Base-by-base conservation (phyloP, 768 basidiomycete genomes). In the Tylopilus balloui region DNA sequence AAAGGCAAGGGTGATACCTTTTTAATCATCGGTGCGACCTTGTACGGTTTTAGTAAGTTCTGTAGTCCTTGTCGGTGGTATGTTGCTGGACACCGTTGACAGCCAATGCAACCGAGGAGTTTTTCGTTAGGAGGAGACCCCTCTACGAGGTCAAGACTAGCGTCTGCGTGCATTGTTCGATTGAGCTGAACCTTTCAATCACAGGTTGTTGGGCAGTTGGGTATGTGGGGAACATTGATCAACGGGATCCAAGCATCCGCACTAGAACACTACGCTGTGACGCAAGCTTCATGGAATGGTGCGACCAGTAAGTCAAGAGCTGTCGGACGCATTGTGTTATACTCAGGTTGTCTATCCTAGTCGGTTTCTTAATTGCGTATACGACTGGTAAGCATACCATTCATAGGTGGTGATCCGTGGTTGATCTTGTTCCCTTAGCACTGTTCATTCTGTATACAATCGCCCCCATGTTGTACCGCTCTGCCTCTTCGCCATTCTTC, bases 21-120 rank as follows among this genome's bases (percentile, higher is more conserved):
- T 63, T 92, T 92, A 87, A 79, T 93, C 50, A 76, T 84, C 40
- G 91, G 88, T 23, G 88, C 91, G 4, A 86, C 88, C 0, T 74
- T 92, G 19, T 92, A 92, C 55, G 91, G 91, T 38, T 83, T 92
- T 65, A 88, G 88, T 91, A 60, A 52, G 84, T 78, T 13, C 20
- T 34, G 17, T 35, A 17, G 32, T 37, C 23, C 35, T 29, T 24
- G 34, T 47, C 13, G n/a, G 45, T 12, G 4, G 9, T 23, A 31
- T 15, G 10, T 32, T 8, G 12, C 29, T 46, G 28, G 9, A 50
- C n/a, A 47, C 54, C 3, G 34, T 42, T 21, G 20, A 25, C 54
- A 91, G 89, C 87, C 20, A 92, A 92, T 55, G 88, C 90, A 24
- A 89, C 88, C 0, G 91, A 93, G 64, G 91, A 92, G 62, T 88